phyloP scores from a whole-genome alignment of 352 stramenopile species.

The Phytophthora pistaciae region DNA sequence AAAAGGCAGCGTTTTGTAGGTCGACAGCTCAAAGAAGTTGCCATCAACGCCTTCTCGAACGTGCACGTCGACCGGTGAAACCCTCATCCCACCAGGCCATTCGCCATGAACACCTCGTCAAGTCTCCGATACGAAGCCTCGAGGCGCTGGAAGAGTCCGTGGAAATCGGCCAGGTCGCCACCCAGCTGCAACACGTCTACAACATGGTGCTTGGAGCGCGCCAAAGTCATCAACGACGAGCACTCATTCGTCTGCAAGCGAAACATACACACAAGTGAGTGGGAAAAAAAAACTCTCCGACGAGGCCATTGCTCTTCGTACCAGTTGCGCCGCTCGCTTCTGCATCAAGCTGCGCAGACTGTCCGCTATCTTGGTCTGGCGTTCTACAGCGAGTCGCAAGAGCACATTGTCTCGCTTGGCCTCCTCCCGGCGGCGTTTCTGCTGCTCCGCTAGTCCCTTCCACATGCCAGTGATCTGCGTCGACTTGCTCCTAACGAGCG shows the following conservation, averaged over 20 bases:
- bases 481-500: not conserved
- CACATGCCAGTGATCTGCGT: constrained; percentile 23
- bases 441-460: constrained; percentile 33
- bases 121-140: constrained; percentile 16
- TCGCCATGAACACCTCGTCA: constrained; percentile 28
- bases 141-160: constrained; percentile 24
- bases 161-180: constrained; percentile 19
- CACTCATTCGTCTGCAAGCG: constrained; percentile 13
- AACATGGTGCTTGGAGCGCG: not conserved
- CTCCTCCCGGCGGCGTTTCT: constrained; percentile 14
- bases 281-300: not conserved
- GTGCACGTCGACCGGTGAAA: constrained; percentile 20
- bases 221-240: constrained; percentile 15
- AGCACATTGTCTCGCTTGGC: constrained; percentile 41
- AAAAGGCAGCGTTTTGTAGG: constrained; percentile 33
- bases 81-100: constrained; percentile 23
- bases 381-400: constrained; percentile 42
- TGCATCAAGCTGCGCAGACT: constrained; percentile 45
- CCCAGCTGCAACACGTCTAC: constrained; percentile 15
- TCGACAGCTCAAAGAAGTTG: constrained; percentile 32
- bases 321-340: constrained; percentile 20
- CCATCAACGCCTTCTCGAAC: constrained; percentile 24
- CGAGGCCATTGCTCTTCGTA: not conserved
- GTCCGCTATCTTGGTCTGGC: constrained; percentile 44
- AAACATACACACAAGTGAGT: not conserved